Conservation (phyloP, 495 filamentous ascomycete genomes). For the Neurospora hispaniola region DNA sequence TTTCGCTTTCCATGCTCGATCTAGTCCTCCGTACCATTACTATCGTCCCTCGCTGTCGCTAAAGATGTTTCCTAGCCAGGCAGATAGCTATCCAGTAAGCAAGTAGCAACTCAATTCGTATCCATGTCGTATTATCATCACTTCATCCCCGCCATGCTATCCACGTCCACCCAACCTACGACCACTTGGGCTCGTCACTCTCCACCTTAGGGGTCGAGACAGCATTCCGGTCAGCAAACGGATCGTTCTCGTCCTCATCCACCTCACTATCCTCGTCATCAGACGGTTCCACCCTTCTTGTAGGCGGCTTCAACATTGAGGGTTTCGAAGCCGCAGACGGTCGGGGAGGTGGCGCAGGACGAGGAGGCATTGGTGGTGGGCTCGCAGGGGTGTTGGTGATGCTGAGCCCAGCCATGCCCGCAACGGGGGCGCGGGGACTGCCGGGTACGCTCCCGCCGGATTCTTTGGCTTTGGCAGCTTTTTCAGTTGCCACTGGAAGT, state of each 20-base stretch:
- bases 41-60: background rate
- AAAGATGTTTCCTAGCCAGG: background rate
- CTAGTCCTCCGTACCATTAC: background rate
- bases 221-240: conserved; percentile 68
- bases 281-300: conserved; percentile 14
- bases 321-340: conserved; percentile 32
- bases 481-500: conserved; percentile 38
- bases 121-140: background rate
- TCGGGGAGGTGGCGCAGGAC: conserved; percentile 32
- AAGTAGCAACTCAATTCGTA: background rate
- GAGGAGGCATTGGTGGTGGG: conserved; percentile 23
- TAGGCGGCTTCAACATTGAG: conserved; percentile 17
- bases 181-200: conserved; percentile 6
- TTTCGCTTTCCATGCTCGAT: background rate
- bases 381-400: conserved; percentile 15
- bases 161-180: background rate
- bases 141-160: background rate
- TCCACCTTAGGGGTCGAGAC: conserved; percentile 10
- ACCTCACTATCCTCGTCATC: conserved; percentile 31
- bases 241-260: conserved; percentile 55
- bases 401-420: conserved; percentile 29
- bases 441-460: conserved; percentile 21
- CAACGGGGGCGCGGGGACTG: conserved; percentile 18
- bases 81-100: background rate
- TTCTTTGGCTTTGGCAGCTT: conserved; percentile 35